Base-by-base conservation (phyloP, 2,329 filamentous ascomycete genomes). In the Cyphellophora attinorum region DNA sequence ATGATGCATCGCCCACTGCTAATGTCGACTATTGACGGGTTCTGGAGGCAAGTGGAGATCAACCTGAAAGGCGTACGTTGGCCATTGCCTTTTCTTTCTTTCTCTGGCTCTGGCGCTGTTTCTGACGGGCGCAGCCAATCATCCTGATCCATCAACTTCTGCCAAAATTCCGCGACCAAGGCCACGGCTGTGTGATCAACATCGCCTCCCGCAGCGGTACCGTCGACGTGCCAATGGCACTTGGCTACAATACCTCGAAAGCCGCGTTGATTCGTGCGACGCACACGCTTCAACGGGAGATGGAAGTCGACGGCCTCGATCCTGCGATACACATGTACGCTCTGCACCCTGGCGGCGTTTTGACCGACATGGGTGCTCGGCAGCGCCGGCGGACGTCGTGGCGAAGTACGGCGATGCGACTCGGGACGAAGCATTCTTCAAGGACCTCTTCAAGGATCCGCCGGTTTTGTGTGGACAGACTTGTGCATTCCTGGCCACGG, bases 1-100 rank as follows among this genome's bases (percentile, higher is more conserved):
- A 48, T 48, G 12, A 39, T 31, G 10, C 38, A 42, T 11, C 44
- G 35, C 14, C 48, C 49, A n/a, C 39, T 51, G 11, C 47, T 33
- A 35, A 31, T 34, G 32, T 38, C 40, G 18, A 35, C 21, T n/a
- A 40, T 44, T 14, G 38, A 40, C 14, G 35, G 40, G 2, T 44
- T 41, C 23, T 44, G 41, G 41, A 17, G 30, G 14, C 37, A 32
- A 8, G 39, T 44, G 16, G 41, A 44, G 32, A 38, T 44, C 23
- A 44, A 44, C 19, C 40, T 44, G 33, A 44, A 44, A 21, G 35
- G 35, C 11, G 38, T 40, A 34, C n/a, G 36, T 37, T 10, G 23
- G 11, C 33, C 27, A n/a, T 21, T 30, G 16, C 13, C 29, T 19
- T 11, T 31, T 11, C 27, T 19, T 6, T 19, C 11, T 13, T 16